Evolutionary conservation across 2,329 filamentous ascomycete genomes (phyloP), one percentile per base, ranked within the genome.

Genomic region (Diaporthe vaccinii): DNA sequence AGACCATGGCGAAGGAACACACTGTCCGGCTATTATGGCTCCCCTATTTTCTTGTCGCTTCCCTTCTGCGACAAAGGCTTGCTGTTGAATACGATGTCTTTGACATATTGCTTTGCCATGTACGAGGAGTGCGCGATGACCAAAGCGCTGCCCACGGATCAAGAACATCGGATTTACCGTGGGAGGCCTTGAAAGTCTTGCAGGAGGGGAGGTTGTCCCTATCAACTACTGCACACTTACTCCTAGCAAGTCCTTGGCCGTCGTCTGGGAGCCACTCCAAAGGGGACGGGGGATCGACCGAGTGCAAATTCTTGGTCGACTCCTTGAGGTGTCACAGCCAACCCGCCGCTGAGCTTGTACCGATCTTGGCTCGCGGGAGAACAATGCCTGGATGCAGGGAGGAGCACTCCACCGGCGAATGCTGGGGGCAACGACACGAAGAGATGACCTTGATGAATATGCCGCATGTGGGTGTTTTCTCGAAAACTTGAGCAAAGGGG

Each of bases 21-120:
- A 58, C 67, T 74, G 36, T 70, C 74, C 74, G 46, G 74, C 55
- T 57, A 31, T 49, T 36, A n/a, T 39, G 39, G 31, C 34, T 17
- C 34, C 41, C 65, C n/a, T 8, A 7, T 39, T 9, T 55, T 53
- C 41, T 9, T 51, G 7, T 53, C 65, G 20, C 20, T 41, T 14
- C 46, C 49, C 7, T 49, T 67, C 25, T 20, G 25, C 22, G n/a
- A 28, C 31, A 39, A 67, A 28, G 31, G 14, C n/a, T 17, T 15
- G n/a, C 34, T 17, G 49, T 49, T 55, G 49, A 55, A 20, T n/a
- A 20, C 12, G 17, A 10, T n/a, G 25, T 34, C 28, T 41, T 55
- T n/a, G 31, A 51, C 62, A 39, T 51, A 34, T 39, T 65, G 10
- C 22, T 28, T 28, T 69, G 46, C 61, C 28, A 5, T 31, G 28